Percentiles rank a stretch among this genome's conserved stretches.
Conservation (phyloP, 1,284 basidiomycete genomes). For the Omphalotus olearius region DNA sequence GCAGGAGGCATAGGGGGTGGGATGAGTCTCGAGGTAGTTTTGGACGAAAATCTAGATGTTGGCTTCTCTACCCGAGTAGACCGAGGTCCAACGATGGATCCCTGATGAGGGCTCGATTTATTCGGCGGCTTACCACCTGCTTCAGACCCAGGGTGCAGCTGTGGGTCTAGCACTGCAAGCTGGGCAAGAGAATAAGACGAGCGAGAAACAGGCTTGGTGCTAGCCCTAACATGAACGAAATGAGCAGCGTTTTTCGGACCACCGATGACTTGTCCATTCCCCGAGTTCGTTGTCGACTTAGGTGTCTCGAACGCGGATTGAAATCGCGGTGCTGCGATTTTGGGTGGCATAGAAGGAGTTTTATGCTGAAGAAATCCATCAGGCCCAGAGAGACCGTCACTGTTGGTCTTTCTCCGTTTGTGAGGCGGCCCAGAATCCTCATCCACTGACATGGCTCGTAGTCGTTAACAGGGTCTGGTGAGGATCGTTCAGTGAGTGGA, state of each 20-base stretch:
- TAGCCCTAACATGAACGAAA: no score
- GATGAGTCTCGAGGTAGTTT: conserved; percentile 1
- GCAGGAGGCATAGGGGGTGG: not conserved
- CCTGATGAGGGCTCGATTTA: not conserved
- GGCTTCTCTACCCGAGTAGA: no score
- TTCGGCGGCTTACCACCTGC: not conserved
- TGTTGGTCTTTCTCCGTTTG: conserved; percentile 1
- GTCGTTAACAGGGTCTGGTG: no score
- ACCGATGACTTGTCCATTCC: not conserved
- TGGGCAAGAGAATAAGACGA: no score
- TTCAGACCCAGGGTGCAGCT: no score
- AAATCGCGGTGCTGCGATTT: not conserved
- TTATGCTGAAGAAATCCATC: conserved; percentile 5
- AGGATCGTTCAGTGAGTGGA: no score
- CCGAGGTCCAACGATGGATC: no score
- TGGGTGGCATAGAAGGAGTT: not conserved
- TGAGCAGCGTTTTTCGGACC: not conserved
- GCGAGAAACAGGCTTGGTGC: no score
- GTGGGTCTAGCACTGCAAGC: no score
- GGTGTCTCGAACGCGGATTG: conserved; percentile 1
- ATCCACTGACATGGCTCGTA: no score
- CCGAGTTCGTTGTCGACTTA: not conserved
- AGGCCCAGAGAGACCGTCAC: not conserved
- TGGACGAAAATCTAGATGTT: not conserved
- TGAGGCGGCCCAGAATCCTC: not conserved